These are phyloP conservation scores for Biscogniauxia sp. DNA, from an alignment of 2,329 filamentous ascomycete species.

Conservation along the genomic window DNA sequence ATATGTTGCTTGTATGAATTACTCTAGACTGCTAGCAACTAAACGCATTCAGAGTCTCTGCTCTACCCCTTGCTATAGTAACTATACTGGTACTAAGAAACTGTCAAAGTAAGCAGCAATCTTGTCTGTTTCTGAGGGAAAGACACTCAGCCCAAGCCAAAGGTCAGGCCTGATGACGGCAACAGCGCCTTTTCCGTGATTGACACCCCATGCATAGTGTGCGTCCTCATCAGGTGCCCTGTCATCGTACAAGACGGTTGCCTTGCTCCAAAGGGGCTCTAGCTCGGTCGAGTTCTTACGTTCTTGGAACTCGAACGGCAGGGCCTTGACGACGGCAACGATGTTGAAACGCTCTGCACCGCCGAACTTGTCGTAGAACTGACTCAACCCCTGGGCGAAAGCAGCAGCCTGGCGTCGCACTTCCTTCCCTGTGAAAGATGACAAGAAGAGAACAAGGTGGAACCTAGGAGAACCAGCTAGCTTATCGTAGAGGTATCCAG, in stretches of 20 bases:
- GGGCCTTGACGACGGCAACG: conserved; percentile 26
- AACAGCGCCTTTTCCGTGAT: conserved; percentile 14
- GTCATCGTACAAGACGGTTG: conserved; percentile 15
- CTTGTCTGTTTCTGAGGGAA: conserved; percentile 2
- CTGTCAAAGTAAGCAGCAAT: conserved; percentile 5
- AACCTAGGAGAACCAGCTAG: conserved; percentile 25
- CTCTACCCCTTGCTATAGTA: not conserved
- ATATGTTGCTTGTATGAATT: not conserved
- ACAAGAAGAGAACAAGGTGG: conserved; percentile 32
- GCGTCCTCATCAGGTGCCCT: conserved; percentile 18
- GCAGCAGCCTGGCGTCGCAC: conserved; percentile 9
- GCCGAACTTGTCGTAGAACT: conserved; percentile 29
- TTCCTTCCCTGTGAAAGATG: conserved; percentile 18
- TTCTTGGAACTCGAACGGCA: conserved; percentile 24
- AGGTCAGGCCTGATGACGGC: conserved; percentile 18
- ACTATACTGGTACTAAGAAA: conserved; percentile 3
- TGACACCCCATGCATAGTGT: conserved; percentile 12
- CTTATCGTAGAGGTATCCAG: conserved; percentile 33
- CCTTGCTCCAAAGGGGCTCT: conserved; percentile 3
- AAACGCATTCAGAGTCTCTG: not conserved
- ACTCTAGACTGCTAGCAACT: not conserved
- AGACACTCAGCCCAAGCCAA: conserved; percentile 14
- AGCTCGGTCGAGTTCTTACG: not conserved
- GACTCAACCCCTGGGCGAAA: conserved; percentile 15
- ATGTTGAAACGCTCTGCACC: conserved; percentile 28